Percentiles rank a stretch among this genome's conserved stretches.
phyloP scores from a whole-genome alignment of 2,329 filamentous ascomycete species.

The Lachnellula cervina region DNA sequence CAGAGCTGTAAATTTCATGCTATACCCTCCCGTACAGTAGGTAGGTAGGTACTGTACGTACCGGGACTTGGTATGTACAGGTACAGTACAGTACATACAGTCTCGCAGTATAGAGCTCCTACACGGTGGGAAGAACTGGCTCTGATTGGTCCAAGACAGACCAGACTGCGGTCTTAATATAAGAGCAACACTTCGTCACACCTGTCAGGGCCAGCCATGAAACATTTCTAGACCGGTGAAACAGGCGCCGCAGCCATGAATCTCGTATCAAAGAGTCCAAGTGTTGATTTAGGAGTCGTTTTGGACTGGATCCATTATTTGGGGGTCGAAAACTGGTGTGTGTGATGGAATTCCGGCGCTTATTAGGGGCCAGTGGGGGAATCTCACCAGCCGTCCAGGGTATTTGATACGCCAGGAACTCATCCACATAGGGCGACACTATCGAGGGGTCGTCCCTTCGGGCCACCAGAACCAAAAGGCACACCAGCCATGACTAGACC shows the following conservation, averaged over 20 bases:
- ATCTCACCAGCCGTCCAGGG: background rate
- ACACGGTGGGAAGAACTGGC: background rate
- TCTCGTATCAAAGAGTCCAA: background rate
- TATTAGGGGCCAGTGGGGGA: slow-evolving; percentile 1
- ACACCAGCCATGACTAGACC: background rate
- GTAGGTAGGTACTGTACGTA: no score
- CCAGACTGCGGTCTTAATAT: slow-evolving; percentile 15
- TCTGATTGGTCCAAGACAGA: slow-evolving; percentile 6
- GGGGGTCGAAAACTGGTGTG: background rate
- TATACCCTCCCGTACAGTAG: background rate
- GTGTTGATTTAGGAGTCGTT: background rate
- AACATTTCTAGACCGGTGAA: slow-evolving; percentile 21
- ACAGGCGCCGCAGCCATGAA: slow-evolving; percentile 18
- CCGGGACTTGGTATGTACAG: background rate
- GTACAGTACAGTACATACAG: no score
- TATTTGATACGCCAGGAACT: slow-evolving; percentile 1
- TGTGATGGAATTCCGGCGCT: slow-evolving; percentile 7
- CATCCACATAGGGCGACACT: background rate
- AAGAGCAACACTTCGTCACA: slow-evolving; percentile 21
- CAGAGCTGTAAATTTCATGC: background rate
- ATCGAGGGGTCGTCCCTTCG: background rate
- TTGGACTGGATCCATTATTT: background rate
- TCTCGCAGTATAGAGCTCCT: no score
- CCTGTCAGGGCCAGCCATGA: slow-evolving; percentile 20
- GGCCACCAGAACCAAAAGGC: background rate